These are phyloP conservation scores for Mucor sp. DNA, from an alignment of 371 early-diverging fungal species.

Conservation along the genomic window DNA sequence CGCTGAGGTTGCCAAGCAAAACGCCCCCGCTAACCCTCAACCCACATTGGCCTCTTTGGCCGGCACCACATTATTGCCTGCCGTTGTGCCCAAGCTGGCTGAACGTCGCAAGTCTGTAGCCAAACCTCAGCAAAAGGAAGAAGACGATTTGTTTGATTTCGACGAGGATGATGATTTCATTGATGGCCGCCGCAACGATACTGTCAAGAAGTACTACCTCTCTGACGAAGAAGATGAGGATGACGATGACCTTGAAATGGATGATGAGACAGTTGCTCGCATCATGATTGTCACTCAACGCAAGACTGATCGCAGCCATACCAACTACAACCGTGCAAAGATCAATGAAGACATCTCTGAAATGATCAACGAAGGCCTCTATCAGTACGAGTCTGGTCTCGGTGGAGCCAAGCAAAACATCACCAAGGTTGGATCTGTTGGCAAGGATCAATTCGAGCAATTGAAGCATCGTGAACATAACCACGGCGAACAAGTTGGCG, in stretches of 20 bases:
- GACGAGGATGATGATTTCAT: conserved; percentile 71
- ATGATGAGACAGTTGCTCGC: conserved; percentile 86
- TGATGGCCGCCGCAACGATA: conserved; percentile 56
- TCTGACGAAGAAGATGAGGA: conserved; percentile 69
- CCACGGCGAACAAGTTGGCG: conserved; percentile 23
- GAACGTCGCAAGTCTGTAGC: conserved; percentile 29
- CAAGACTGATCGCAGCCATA: conserved; percentile 72
- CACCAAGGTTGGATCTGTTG: conserved; percentile 71
- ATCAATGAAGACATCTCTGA: conserved; percentile 88
- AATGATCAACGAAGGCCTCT: conserved; percentile 94
- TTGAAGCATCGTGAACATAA: conserved; percentile 28
- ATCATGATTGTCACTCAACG: conserved; percentile 93
- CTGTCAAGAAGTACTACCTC: conserved; percentile 66
- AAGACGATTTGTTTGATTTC: conserved; percentile 81
- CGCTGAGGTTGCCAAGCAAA: conserved; percentile 33
- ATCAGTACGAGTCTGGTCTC: conserved; percentile 84
- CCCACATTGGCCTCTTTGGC: conserved; percentile 48
- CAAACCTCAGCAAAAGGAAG: conserved; percentile 39
- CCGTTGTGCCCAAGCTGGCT: conserved; percentile 25
- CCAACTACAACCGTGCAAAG: conserved; percentile 78
- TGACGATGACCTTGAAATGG: conserved; percentile 72
- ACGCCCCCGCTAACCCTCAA: conserved; percentile 23
- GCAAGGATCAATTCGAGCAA: conserved; percentile 67
- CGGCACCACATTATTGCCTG: conserved; percentile 29
- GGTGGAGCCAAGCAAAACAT: conserved; percentile 35